Percentiles rank a stretch among this genome's conserved stretches.
These are phyloP conservation scores for Porcisia hertigi DNA, from an alignment of 208 protist genomes.

Conservation along the genomic window DNA sequence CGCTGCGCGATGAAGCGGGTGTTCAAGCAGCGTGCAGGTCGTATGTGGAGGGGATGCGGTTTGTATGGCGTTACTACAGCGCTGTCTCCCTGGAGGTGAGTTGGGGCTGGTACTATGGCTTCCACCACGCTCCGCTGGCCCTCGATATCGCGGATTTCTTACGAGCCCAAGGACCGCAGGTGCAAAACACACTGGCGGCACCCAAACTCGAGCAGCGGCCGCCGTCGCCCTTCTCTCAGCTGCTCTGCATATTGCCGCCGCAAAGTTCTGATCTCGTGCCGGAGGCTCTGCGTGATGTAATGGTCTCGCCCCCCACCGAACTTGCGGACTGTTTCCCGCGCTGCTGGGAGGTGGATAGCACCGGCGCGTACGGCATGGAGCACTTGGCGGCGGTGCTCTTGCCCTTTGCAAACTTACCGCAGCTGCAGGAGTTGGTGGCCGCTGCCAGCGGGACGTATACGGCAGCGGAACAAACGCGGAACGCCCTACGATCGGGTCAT, in stretches of 20 bases:
- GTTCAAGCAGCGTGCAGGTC: slow-evolving; percentile 58
- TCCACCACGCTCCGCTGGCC: slow-evolving; percentile 72
- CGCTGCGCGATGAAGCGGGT: slow-evolving; percentile 33
- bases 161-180: slow-evolving; percentile 25
- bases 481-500: slow-evolving; percentile 29
- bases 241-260: slow-evolving; percentile 81
- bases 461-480: slow-evolving; percentile 36
- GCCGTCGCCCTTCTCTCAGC: slow-evolving; percentile 65
- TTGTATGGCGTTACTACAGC: slow-evolving; percentile 89
- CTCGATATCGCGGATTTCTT: slow-evolving; percentile 70
- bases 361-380: slow-evolving; percentile 54
- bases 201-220: slow-evolving; percentile 43
- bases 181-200: slow-evolving; percentile 35
- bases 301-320: slow-evolving; percentile 42
- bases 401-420: slow-evolving; percentile 65
- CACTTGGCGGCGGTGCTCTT: slow-evolving; percentile 72
- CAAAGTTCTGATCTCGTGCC: slow-evolving; percentile 57
- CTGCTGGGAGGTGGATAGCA: slow-evolving; percentile 74
- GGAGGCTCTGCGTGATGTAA: slow-evolving; percentile 40
- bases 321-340: slow-evolving; percentile 60
- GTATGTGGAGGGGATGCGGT: slow-evolving; percentile 77
- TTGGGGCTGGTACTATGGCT: slow-evolving; percentile 86
- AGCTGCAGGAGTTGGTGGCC: slow-evolving; percentile 40
- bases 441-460: slow-evolving; percentile 24
- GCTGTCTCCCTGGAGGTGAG: slow-evolving; percentile 44